Evolutionary conservation across 805 yeast genomes (phyloP).

Genomic region (Lachancea dasiensis): DNA sequence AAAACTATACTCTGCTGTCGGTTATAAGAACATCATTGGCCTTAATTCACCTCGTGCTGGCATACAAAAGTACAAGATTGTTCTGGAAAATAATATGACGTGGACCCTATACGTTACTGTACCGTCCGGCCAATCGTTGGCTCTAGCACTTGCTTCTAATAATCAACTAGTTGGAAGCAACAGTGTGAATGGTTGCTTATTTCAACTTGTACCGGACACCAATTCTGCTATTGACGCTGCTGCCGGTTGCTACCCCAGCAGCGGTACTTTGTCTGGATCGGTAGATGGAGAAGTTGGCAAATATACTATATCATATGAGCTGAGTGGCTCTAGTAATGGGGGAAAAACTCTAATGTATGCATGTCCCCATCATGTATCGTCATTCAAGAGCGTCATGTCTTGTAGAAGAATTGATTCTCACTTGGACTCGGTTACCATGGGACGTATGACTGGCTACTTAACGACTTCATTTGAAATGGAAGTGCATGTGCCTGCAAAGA

Average conservation of each 20-base stretch:
- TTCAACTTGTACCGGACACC: constrained; percentile 55
- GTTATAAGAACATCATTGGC: constrained; percentile 46
- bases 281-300: constrained; percentile 35
- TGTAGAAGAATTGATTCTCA: constrained; percentile 14
- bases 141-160: constrained; percentile 13
- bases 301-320: constrained; percentile 40
- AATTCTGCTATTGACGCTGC: constrained; percentile 45
- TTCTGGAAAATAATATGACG: constrained; percentile 46
- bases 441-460: constrained; percentile 41
- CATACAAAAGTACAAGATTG: constrained; percentile 48
- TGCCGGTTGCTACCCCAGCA: constrained; percentile 57
- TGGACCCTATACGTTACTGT: constrained; percentile 66
- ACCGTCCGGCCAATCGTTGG: constrained; percentile 36
- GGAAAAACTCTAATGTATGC: constrained; percentile 50
- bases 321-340: constrained; percentile 41
- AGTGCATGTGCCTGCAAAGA: constrained; percentile 38
- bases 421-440: constrained; percentile 47
- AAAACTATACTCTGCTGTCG: constrained; percentile 54
- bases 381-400: constrained; percentile 35
- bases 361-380: constrained; percentile 56
- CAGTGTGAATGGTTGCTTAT: constrained; percentile 38
- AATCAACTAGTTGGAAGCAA: constrained; percentile 20
- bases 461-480: constrained; percentile 37
- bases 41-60: constrained; percentile 36
- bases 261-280: constrained; percentile 40